These are phyloP conservation scores for Huntiella abstrusa DNA, from an alignment of 2,329 filamentous ascomycete genomes.

Conservation along the genomic window DNA sequence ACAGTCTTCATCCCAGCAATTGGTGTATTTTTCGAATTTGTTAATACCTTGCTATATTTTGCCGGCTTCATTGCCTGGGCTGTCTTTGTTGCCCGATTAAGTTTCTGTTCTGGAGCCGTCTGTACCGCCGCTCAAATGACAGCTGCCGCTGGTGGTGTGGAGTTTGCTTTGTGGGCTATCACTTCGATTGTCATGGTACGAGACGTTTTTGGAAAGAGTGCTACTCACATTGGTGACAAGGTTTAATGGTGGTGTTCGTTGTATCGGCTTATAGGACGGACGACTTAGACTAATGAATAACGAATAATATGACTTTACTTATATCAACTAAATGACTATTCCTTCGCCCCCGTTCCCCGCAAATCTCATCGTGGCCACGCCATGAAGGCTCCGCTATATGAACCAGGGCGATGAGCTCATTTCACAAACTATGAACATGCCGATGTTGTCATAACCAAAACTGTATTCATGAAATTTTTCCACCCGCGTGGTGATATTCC, in stretches of 20 bases:
- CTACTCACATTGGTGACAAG: too few relatives aligned
- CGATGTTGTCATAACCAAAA: background rate
- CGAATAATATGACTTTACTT: too few relatives aligned
- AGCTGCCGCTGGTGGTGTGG: slow-evolving; percentile 33
- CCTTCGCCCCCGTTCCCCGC: too few relatives aligned
- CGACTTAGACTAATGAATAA: too few relatives aligned
- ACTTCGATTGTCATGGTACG: slow-evolving; percentile 27
- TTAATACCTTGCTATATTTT: slow-evolving; percentile 39
- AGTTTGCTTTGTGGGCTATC: slow-evolving; percentile 34
- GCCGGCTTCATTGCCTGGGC: slow-evolving; percentile 39
- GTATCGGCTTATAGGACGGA: background rate
- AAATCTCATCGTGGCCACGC: too few relatives aligned
- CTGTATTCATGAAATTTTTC: too few relatives aligned
- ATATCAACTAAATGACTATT: too few relatives aligned
- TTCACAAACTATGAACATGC: background rate
- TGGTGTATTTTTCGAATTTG: slow-evolving; percentile 28
- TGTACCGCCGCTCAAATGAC: slow-evolving; percentile 36
- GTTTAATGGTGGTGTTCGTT: too few relatives aligned
- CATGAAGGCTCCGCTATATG: background rate
- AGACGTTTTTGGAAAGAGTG: slow-evolving; percentile 22
- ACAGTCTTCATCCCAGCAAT: slow-evolving; percentile 30
- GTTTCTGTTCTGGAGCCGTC: slow-evolving; percentile 37
- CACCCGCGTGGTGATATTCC: too few relatives aligned
- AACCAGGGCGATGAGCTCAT: slow-evolving; percentile 6
- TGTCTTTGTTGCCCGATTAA: slow-evolving; percentile 34